Percentiles rank a stretch among this genome's conserved stretches.
Conservation (phyloP, 495 filamentous ascomycete genomes). For the Aspergillus bridgeri region DNA sequence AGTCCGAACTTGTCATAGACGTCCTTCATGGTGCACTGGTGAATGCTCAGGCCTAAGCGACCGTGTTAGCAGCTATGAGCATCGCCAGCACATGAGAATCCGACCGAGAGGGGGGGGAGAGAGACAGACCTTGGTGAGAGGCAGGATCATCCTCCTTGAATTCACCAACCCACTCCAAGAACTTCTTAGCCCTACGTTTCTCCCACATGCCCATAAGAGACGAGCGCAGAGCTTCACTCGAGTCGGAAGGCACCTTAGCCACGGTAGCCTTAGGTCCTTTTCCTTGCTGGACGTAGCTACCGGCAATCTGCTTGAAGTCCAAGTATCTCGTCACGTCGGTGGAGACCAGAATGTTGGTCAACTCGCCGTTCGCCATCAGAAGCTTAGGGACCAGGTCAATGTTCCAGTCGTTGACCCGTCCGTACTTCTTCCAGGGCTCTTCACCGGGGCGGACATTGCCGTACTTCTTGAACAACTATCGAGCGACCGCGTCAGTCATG, state of each 20-base stretch:
- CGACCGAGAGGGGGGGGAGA: slow-evolving; percentile 3
- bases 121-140: slow-evolving; percentile 75
- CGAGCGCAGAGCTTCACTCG: slow-evolving; percentile 83
- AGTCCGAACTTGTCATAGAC: slow-evolving; percentile 97
- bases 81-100: background rate
- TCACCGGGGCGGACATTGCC: slow-evolving; percentile 75
- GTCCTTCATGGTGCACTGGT: slow-evolving; percentile 83
- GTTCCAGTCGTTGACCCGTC: slow-evolving; percentile 97
- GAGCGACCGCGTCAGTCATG: background rate
- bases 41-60: slow-evolving; percentile 73
- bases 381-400: slow-evolving; percentile 98
- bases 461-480: slow-evolving; percentile 90
- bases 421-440: slow-evolving; percentile 97
- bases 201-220: slow-evolving; percentile 97
- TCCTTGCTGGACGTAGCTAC: slow-evolving; percentile 93
- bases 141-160: slow-evolving; percentile 81
- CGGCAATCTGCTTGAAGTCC: slow-evolving; percentile 97
- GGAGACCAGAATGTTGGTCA: slow-evolving; percentile 95
- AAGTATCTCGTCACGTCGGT: slow-evolving; percentile 97
- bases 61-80: slow-evolving; percentile 16
- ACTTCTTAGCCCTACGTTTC: slow-evolving; percentile 94
- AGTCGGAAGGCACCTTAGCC: slow-evolving; percentile 94
- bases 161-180: slow-evolving; percentile 93
- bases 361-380: slow-evolving; percentile 95
- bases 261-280: slow-evolving; percentile 77